Base-by-base conservation (phyloP, 768 basidiomycete genomes). In the Naganishia randhawae region DNA sequence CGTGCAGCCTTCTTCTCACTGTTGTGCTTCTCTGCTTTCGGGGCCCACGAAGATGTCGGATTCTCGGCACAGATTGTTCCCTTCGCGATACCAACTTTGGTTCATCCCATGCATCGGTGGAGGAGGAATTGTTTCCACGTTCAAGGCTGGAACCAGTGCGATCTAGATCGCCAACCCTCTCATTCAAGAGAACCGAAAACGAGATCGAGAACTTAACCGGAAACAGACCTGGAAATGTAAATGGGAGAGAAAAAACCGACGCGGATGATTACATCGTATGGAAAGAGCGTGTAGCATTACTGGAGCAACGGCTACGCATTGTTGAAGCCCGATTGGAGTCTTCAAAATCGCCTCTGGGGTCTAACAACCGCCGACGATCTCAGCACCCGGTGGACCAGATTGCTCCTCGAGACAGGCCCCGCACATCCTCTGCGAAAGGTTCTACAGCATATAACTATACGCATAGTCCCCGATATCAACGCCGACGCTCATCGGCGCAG, bases 41-140 rank as follows among this genome's bases (percentile, higher is more conserved):
- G n/a, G n/a, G n/a, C 33, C 19, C 31, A 2, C 9, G 2, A 2
- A 55, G 54, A 10, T 61, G 57, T 61, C 57, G 57, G 9, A 41
- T 61, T 13, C 57, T 61, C 37, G 57, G 57, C 6, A 61, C 57
- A 11, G 22, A 25, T 22, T 61, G 57, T 37, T 61, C 57, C 2
- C 39, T 61, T 32, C 14, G 33, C n/a, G 16, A 32, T 17, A 8
- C 31, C 9, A 25, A n/a, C 9, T 19, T n/a, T 29, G 11, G 16
- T 19, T 22, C 17, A 17, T 19, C 5, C 29, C 4, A 6, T 19
- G 29, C 6, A 14, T 14, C 29, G 25, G 29, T 17, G n/a, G 1
- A 22, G 3, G n/a, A 22, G 13, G 45, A 11, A 22, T 17, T 3
- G 19, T 22, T 22, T 6, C 45, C 3, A 13, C 19, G 1, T 22